A percentile compares a stretch with the other conserved stretches of the same genome.
phyloP scores from a whole-genome alignment of 1,139 yeast genomes.

The Zygotorulaspora mrakii region DNA sequence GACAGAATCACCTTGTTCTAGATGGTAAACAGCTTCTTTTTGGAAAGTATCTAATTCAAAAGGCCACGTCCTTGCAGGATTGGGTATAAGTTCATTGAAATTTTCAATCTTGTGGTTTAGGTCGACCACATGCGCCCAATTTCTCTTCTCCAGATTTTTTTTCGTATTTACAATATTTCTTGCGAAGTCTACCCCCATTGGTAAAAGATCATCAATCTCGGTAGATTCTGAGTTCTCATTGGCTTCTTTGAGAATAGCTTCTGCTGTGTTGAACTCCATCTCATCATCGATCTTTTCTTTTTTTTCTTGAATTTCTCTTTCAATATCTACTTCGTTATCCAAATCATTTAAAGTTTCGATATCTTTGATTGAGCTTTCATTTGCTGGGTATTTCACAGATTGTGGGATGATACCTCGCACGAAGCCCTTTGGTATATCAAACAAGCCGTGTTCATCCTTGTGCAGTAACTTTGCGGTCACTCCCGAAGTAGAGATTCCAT shows the following conservation, averaged over 20 bases:
- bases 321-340: conserved; percentile 31
- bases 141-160: conserved; percentile 45
- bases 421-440: conserved; percentile 81
- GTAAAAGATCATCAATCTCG: conserved; percentile 75
- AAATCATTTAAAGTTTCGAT: conserved; percentile 27
- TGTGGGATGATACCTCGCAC: conserved; percentile 59
- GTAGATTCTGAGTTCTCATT: conserved; percentile 5
- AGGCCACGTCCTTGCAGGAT: conserved; percentile 91
- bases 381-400: conserved; percentile 12
- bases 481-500: conserved; percentile 16
- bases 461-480: conserved; percentile 49
- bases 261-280: conserved; percentile 28
- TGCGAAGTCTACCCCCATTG: conserved; percentile 55
- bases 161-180: conserved; percentile 39
- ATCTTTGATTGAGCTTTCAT: conserved; percentile 22
- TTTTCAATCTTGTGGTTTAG: conserved; percentile 77
- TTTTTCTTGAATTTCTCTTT: conserved; percentile 29
- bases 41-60: conserved; percentile 93
- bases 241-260: conserved; percentile 12
- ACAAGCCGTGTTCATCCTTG: conserved; percentile 68
- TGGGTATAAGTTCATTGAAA: conserved; percentile 82
- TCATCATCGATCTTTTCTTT: conserved; percentile 33
- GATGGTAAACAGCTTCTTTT: conserved; percentile 92
- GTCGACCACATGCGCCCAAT: conserved; percentile 96
- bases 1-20: conserved; percentile 96